phyloP scores from a whole-genome alignment of 768 basidiomycete genomes.

The Solioccasus polychromus region DNA sequence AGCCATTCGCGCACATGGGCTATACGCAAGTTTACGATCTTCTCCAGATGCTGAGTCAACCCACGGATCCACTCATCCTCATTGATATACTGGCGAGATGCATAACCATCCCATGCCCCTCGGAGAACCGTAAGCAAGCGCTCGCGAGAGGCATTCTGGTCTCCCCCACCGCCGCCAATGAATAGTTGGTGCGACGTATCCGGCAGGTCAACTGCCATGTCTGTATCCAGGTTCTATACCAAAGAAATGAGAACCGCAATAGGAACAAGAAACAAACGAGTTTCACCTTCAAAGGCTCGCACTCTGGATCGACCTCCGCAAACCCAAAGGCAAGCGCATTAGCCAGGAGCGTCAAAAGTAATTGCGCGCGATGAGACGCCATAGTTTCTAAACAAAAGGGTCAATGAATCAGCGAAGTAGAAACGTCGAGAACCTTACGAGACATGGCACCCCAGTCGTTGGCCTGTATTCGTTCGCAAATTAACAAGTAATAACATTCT shows the following conservation, averaged over 20 bases:
- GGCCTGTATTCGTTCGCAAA: conserved; percentile 28
- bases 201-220: conserved; percentile 34
- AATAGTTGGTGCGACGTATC: conserved; percentile 40
- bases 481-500: background rate
- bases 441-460: conserved; percentile 67
- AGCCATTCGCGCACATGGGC: conserved; percentile 53
- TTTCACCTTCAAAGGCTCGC: conserved; percentile 49
- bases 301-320: conserved; percentile 42
- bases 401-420: too few relatives aligned
- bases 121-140: conserved; percentile 12
- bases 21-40: conserved; percentile 41
- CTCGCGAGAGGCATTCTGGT: conserved; percentile 20
- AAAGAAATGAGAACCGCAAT: background rate
- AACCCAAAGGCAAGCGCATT: conserved; percentile 49
- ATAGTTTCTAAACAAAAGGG: conserved; percentile 45
- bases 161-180: conserved; percentile 17
- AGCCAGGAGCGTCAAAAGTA: conserved; percentile 40
- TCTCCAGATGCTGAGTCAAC: conserved; percentile 38
- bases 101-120: conserved; percentile 14
- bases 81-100: conserved; percentile 15
- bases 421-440: too few relatives aligned
- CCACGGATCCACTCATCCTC: conserved; percentile 38
- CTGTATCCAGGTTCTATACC: conserved; percentile 51
- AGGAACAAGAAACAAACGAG: accelerated
- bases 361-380: conserved; percentile 45